Base-by-base conservation (phyloP, 2,329 filamentous ascomycete genomes). In the Parastagonospora avenae region DNA sequence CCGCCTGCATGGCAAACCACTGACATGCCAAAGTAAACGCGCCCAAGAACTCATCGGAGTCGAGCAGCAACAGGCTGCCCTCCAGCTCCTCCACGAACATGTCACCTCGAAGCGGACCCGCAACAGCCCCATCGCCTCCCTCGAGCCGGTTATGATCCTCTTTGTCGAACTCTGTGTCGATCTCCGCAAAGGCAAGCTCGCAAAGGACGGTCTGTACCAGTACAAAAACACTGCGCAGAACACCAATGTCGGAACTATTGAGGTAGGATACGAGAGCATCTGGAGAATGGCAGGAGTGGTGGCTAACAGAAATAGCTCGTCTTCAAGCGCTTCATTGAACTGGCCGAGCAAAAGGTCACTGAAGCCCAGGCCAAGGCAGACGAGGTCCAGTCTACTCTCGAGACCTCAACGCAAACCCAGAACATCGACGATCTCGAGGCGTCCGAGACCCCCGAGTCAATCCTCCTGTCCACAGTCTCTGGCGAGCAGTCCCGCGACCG, bases 151-250 rank as follows among this genome's bases (percentile, higher is more conserved):
- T 63, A 97, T 99, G 92, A 84, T 97, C 77, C 88, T 97, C 64
- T 88, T 99, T 73, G 93, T 99, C 70, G 92, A 97, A 79, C 85
- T 97, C 53, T 96, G 90, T 64, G 94, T 99, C 70, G 93, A 97
- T 72, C 87, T 97, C 70, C 92, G 94, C 80, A 99, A 97, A 80
- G 94, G 94, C 68, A 99, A 99, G 79, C 85, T 94, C 55, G 94
- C 93, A 76, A 99, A 99, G 84, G 94, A 99, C 80, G 94, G 94
- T 55, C 84, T 99, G 42, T 99, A 97, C 77, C 94, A 97, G 77
- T 99, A 99, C 85, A 99, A 99, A 84, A 99, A 99, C 77, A 97
- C 97, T 64, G 93, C 92, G 48, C 94, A 99, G 77, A 99, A 99
- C 80, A 96, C 93, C 66, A 97, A 97, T 74, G 92, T 99, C 63